Percentiles rank a stretch among this genome's conserved stretches.
Evolutionary conservation across 768 basidiomycete genomes (phyloP).

Genomic region (Boletus huronensis): DNA sequence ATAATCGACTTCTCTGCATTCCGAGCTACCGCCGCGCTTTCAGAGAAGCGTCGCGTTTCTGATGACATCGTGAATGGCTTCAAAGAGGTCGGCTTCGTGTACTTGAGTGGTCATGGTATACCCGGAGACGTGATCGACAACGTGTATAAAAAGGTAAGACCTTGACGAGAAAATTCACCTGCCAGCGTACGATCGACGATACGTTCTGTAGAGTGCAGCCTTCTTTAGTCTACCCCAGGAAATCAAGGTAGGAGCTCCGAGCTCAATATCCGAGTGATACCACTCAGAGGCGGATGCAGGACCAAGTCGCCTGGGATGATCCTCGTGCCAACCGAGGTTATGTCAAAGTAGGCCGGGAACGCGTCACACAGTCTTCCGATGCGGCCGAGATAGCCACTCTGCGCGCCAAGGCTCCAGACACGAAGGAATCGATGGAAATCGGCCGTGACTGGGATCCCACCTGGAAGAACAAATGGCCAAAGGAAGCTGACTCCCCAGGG

Average conservation of each 20-base stretch:
- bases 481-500: constrained; percentile 53
- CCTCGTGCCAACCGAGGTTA: constrained; percentile 85
- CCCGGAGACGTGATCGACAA: constrained; percentile 49
- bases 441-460: constrained; percentile 76
- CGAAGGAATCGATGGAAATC: constrained; percentile 87
- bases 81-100: constrained; percentile 79
- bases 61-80: constrained; percentile 70
- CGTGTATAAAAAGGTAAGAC: constrained; percentile 61
- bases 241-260: constrained; percentile 44
- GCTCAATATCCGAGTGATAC: background rate
- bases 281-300: constrained; percentile 33
- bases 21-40: constrained; percentile 42
- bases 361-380: constrained; percentile 71
- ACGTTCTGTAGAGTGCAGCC: constrained; percentile 54
- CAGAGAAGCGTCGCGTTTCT: constrained; percentile 62
- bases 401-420: constrained; percentile 74
- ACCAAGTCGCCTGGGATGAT: constrained; percentile 74
- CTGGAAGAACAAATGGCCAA: constrained; percentile 83
- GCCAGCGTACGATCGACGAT: background rate
- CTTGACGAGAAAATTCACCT: constrained; percentile 1
- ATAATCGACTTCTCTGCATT: constrained; percentile 77
- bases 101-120: constrained; percentile 73
- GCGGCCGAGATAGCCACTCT: constrained; percentile 68
- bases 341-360: constrained; percentile 76
- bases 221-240: constrained; percentile 69